Evolutionary conservation across 176 grass and related monocot genomes (phyloP).

Genomic region (Panicum miliaceum): DNA sequence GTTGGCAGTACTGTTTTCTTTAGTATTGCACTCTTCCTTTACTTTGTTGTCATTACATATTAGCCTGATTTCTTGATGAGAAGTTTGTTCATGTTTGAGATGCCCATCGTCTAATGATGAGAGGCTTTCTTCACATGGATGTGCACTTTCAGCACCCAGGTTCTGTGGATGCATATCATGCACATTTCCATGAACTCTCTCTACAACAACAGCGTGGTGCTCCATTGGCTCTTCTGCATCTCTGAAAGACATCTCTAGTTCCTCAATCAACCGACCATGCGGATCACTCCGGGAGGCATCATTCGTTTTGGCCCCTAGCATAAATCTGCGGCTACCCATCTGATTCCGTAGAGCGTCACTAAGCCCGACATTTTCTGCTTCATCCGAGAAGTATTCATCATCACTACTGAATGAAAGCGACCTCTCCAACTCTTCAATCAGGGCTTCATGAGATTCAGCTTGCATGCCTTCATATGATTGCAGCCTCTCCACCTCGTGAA

Average conservation of each 20-base stretch:
- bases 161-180: constrained; percentile 30
- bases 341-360: constrained; percentile 50
- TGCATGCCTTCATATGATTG: not conserved
- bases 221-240: constrained; percentile 43
- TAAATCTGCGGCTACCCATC: constrained; percentile 49
- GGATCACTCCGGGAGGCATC: constrained; percentile 43
- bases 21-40: constrained; percentile 1
- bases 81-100: constrained; percentile 46
- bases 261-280: constrained; percentile 59
- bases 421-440: constrained; percentile 63
- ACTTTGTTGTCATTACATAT: not conserved
- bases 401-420: constrained; percentile 57
- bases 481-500: not conserved
- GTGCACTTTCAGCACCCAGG: constrained; percentile 39
- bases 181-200: constrained; percentile 11
- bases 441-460: constrained; percentile 53
- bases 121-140: constrained; percentile 57
- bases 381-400: constrained; percentile 48
- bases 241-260: constrained; percentile 63
- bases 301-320: constrained; percentile 24
- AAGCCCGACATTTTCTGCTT: constrained; percentile 38
- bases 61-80: constrained; percentile 15
- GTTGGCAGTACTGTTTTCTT: not conserved
- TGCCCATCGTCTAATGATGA: constrained; percentile 52
- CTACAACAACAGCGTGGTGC: not conserved